Conservation (phyloP, 2,329 filamentous ascomycete genomes). For the Talaromyces amestolkiae region DNA sequence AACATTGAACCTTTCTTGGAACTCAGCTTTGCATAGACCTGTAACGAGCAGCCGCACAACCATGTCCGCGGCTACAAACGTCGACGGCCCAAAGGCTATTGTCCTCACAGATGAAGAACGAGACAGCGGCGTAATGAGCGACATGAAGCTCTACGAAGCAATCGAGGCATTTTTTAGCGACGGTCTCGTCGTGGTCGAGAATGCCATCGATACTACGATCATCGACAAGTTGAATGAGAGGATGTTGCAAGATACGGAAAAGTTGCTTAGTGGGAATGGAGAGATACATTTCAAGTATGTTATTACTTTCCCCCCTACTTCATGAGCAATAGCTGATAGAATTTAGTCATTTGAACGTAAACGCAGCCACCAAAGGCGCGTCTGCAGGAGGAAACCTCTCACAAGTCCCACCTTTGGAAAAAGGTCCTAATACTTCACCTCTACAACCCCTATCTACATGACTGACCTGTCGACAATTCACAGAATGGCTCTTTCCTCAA, state of each 20-base stretch:
- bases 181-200: constrained; percentile 7
- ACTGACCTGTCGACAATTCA: neutral
- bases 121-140: constrained; percentile 10
- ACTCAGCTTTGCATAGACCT: neutral
- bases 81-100: neutral
- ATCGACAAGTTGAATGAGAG: constrained; percentile 12
- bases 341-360: neutral
- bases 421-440: neutral
- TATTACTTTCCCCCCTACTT: neutral
- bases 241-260: constrained; percentile 14
- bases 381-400: constrained; percentile 12
- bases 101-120: constrained; percentile 7
- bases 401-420: constrained; percentile 12
- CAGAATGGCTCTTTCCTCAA: constrained; percentile 12
- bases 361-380: constrained; percentile 5
- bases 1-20: neutral
- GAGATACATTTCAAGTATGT: constrained; percentile 4
- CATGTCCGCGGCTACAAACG: neutral
- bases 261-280: constrained; percentile 1
- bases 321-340: neutral
- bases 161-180: constrained; percentile 14
- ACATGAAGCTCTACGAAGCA: constrained; percentile 8
- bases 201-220: constrained; percentile 5
- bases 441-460: neutral
- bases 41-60: neutral